Conservation (phyloP, 768 basidiomycete genomes). For the Fistulinella prunicolor region DNA sequence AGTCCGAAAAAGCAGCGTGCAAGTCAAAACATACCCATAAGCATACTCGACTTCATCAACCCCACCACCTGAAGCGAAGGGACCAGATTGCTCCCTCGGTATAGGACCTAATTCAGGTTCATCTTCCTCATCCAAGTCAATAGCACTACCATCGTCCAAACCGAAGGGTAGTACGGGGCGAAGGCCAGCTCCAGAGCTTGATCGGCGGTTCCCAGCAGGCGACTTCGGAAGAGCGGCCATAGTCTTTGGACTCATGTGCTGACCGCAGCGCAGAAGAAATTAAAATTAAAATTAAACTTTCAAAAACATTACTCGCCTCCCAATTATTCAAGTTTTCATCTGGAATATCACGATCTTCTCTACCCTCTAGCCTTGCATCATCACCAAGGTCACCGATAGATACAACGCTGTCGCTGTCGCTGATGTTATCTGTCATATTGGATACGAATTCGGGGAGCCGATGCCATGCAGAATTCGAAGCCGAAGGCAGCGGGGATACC, state of each 20-base stretch:
- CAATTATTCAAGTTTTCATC: conserved; percentile 92
- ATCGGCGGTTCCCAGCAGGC: conserved; percentile 76
- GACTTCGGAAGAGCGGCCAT: conserved; percentile 93
- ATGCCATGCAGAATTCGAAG: conserved; percentile 68
- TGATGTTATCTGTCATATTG: conserved; percentile 83
- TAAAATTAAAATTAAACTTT: neutral
- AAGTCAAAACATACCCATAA: conserved; percentile 59
- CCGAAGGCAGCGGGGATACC: conserved; percentile 34
- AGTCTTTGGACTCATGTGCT: conserved; percentile 97
- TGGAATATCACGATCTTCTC: conserved; percentile 57
- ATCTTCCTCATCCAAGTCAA: conserved; percentile 72
- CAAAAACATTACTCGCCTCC: conserved; percentile 58
- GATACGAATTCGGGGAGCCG: conserved; percentile 76
- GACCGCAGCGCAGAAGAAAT: neutral
- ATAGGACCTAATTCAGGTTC: conserved; percentile 71
- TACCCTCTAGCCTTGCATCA: conserved; percentile 64
- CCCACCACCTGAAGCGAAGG: conserved; percentile 76
- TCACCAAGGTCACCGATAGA: conserved; percentile 87
- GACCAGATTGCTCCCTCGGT: conserved; percentile 67
- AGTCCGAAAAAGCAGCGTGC: neutral
- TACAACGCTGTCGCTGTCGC: conserved; percentile 91
- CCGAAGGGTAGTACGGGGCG: conserved; percentile 79
- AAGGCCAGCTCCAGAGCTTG: conserved; percentile 80
- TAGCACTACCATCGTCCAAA: conserved; percentile 70
- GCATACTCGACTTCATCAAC: conserved; percentile 91